phyloP scores from a whole-genome alignment of 371 early-diverging fungal species.

The Massospora cicadina region DNA sequence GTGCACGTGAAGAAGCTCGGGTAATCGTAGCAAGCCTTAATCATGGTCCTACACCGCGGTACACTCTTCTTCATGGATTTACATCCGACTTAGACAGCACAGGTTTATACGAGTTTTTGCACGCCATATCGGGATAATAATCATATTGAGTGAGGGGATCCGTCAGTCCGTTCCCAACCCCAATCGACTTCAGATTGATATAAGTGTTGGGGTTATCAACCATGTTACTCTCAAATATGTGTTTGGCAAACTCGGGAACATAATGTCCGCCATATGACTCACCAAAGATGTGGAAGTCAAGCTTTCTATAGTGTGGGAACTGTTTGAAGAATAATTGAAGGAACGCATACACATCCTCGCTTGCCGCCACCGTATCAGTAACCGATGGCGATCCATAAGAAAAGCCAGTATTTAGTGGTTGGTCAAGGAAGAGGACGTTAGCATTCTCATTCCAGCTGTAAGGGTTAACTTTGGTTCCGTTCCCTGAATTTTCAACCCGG shows the following conservation, averaged over 20 bases:
- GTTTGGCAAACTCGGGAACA: slow-evolving; percentile 49
- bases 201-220: slow-evolving; percentile 19
- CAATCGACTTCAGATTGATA: slow-evolving; percentile 54
- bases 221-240: slow-evolving; percentile 46
- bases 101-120: slow-evolving; percentile 55
- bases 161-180: slow-evolving; percentile 84
- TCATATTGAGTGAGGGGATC: slow-evolving; percentile 80
- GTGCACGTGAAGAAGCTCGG: slow-evolving; percentile 54
- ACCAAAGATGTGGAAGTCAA: slow-evolving; percentile 52
- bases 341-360: slow-evolving; percentile 56
- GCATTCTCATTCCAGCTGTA: slow-evolving; percentile 56
- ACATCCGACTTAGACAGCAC: slow-evolving; percentile 45
- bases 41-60: slow-evolving; percentile 53
- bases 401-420: slow-evolving; percentile 59
- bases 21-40: slow-evolving; percentile 66
- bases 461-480: slow-evolving; percentile 26
- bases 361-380: slow-evolving; percentile 34
- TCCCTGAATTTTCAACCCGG: slow-evolving; percentile 37
- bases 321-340: slow-evolving; percentile 40
- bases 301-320: slow-evolving; percentile 30
- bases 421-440: slow-evolving; percentile 60
- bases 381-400: slow-evolving; percentile 39
- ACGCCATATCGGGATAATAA: slow-evolving; percentile 74
- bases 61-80: slow-evolving; percentile 48
- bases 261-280: slow-evolving; percentile 31